Evolutionary conservation across 192 early-diverging fungal species (phyloP), one percentile per base, ranked within the genome.

Genomic region (Podila verticillata): DNA sequence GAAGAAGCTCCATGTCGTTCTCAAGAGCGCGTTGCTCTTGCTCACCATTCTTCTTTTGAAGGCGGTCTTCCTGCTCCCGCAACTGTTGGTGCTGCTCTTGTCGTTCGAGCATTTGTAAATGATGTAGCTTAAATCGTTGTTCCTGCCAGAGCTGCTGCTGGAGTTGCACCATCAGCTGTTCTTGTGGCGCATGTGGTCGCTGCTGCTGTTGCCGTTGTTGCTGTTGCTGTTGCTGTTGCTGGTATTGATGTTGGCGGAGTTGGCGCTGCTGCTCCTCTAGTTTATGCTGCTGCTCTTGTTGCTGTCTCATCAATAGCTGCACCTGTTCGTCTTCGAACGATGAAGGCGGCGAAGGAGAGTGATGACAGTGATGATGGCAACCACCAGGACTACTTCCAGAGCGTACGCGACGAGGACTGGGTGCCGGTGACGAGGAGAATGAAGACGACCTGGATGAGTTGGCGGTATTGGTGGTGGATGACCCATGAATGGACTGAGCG

Each of bases 261-360:
- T 12, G 65, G 67, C n/a, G n/a, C 34, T 67, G 68, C 59, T 72
- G 75, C 28, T 79, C 69, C 34, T 72, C 65, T 29, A 62, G 51
- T 28, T 72, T 65, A 0, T 63, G 54, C 61, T 68, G 70, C 6
- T 57, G 65, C 56, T 8, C 67, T 62, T 30, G 54, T 44, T 20
- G 54, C 2, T 17, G 58, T 60, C 29, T 30, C 58, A 60, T 1
- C 58, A 60, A 44, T 20, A 12, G 56, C 2, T 20, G 56, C n/a
- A 59, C 9, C 22, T 72, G 36, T 1, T 17, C 35, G n/a, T 30
- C 62, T 61, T 26, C 61, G 44, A 29, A 64, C 10, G 31, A 48
- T 48, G 20, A 58, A 22, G 17, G 47, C 13, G 48, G 68, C 2
- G 24, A 36, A 6, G 19, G 29, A 44, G n/a, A 13, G 10, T 28